Percentiles rank a stretch among this genome's conserved stretches.
Conservation (phyloP, 1,284 basidiomycete genomes). For the Trametes pubescens region DNA sequence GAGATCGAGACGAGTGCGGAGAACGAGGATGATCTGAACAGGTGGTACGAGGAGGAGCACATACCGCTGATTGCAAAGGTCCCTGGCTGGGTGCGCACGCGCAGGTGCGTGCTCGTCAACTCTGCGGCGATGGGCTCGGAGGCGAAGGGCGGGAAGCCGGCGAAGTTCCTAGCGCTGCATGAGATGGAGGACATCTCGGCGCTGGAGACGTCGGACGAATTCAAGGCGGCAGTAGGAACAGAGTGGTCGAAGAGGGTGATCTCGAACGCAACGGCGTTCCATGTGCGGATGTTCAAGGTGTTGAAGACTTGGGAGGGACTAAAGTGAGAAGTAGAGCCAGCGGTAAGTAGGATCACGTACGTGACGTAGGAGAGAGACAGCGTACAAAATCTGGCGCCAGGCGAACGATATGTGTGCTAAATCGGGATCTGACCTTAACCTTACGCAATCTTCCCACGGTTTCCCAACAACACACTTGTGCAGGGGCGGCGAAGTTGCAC, state of each 20-base stretch:
- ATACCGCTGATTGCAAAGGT: conserved; percentile 42
- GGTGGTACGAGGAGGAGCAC: conserved; percentile 49
- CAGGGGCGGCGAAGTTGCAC: too few species aligned
- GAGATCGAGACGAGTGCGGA: conserved; percentile 45
- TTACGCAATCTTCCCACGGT: too few species aligned
- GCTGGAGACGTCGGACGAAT: conserved; percentile 34
- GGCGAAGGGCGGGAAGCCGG: conserved; percentile 30
- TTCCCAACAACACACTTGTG: too few species aligned
- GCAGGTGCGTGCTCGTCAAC: conserved; percentile 45
- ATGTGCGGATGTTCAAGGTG: conserved; percentile 17
- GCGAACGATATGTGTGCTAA: too few species aligned
- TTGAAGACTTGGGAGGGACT: conserved; percentile 23
- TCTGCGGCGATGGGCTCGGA: conserved; percentile 26
- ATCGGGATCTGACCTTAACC: too few species aligned
- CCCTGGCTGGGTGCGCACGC: conserved; percentile 46
- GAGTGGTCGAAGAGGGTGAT: conserved; percentile 41
- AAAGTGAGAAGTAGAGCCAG: not conserved
- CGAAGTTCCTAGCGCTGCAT: conserved; percentile 46
- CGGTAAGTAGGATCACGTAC: too few species aligned
- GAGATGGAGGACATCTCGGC: conserved; percentile 41
- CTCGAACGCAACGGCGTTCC: conserved; percentile 9
- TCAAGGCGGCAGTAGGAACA: conserved; percentile 40
- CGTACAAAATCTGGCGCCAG: too few species aligned
- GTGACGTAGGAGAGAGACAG: too few species aligned
- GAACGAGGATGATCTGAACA: conserved; percentile 51